Percentiles rank a stretch among this genome's conserved stretches.
phyloP scores from a whole-genome alignment of 192 early-diverging fungal species.

The Backusella westeae region DNA sequence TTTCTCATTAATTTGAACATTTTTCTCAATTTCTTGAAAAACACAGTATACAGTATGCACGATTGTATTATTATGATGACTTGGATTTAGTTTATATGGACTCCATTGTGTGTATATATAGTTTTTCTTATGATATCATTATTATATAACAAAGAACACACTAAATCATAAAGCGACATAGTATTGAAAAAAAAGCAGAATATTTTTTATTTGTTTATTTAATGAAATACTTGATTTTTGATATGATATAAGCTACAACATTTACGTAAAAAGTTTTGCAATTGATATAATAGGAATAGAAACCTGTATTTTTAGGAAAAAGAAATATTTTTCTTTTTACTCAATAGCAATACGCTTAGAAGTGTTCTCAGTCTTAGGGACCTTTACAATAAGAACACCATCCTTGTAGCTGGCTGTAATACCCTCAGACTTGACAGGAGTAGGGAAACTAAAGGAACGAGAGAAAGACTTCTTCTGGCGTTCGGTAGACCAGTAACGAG shows the following conservation, averaged over 20 bases:
- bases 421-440: slow-evolving; percentile 2
- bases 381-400: slow-evolving; percentile 15
- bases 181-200: no score
- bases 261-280: background rate
- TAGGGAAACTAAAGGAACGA: slow-evolving; percentile 22
- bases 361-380: slow-evolving; percentile 14
- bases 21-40: no score
- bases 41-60: no score
- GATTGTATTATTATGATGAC: no score
- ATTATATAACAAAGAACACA: no score
- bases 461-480: slow-evolving; percentile 16
- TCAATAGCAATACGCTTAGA: slow-evolving; percentile 17
- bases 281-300: background rate
- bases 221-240: background rate
- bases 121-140: no score
- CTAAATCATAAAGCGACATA: no score
- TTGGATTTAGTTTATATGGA: no score
- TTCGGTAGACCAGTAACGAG: slow-evolving; percentile 24
- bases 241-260: background rate
- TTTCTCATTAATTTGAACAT: no score
- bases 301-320: background rate
- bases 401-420: slow-evolving; percentile 23
- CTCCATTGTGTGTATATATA: no score
- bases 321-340: background rate
- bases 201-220: background rate